A percentile compares a stretch with the other conserved stretches of the same genome.
These are phyloP conservation scores for Podaxis sp. DNA, from an alignment of 768 basidiomycete genomes.

Conservation along the genomic window DNA sequence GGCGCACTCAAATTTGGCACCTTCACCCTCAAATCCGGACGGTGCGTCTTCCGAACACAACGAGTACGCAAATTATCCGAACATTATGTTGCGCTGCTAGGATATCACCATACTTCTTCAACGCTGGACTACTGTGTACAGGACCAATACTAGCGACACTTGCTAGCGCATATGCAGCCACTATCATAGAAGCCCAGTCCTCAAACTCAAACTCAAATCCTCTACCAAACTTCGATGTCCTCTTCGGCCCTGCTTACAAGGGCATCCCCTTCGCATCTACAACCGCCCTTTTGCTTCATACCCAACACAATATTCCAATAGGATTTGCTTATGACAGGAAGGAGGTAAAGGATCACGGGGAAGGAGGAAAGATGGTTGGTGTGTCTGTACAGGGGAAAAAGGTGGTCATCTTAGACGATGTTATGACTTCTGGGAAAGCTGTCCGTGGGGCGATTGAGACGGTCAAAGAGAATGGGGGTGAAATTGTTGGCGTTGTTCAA, in stretches of 20 bases:
- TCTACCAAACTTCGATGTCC: slow-evolving; percentile 65
- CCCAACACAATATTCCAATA: slow-evolving; percentile 58
- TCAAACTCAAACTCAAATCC: slow-evolving; percentile 16
- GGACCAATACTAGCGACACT: slow-evolving; percentile 79
- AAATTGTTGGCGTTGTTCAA: slow-evolving; percentile 87
- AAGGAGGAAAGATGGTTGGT: slow-evolving; percentile 91
- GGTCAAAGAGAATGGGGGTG: slow-evolving; percentile 66
- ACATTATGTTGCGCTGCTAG: slow-evolving; percentile 35
- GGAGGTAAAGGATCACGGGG: slow-evolving; percentile 94
- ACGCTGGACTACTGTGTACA: slow-evolving; percentile 84
- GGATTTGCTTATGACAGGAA: slow-evolving; percentile 94
- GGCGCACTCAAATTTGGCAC: slow-evolving; percentile 82
- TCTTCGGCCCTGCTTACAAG: slow-evolving; percentile 98
- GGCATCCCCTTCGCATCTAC: slow-evolving; percentile 92
- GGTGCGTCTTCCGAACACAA: slow-evolving; percentile 47
- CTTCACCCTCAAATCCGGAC: slow-evolving; percentile 93
- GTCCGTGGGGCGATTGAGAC: slow-evolving; percentile 80
- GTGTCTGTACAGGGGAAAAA: slow-evolving; percentile 75
- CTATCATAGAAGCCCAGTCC: slow-evolving; percentile 58
- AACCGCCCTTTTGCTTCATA: slow-evolving; percentile 73
- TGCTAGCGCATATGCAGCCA: slow-evolving; percentile 80
- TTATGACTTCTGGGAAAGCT: slow-evolving; percentile 92
- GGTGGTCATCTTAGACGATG: slow-evolving; percentile 93
- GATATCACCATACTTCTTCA: slow-evolving; percentile 96
- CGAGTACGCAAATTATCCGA: slow-evolving; percentile 11